Conservation (phyloP, 257 asterid genomes). For the Jacaranda mimosifolia region DNA sequence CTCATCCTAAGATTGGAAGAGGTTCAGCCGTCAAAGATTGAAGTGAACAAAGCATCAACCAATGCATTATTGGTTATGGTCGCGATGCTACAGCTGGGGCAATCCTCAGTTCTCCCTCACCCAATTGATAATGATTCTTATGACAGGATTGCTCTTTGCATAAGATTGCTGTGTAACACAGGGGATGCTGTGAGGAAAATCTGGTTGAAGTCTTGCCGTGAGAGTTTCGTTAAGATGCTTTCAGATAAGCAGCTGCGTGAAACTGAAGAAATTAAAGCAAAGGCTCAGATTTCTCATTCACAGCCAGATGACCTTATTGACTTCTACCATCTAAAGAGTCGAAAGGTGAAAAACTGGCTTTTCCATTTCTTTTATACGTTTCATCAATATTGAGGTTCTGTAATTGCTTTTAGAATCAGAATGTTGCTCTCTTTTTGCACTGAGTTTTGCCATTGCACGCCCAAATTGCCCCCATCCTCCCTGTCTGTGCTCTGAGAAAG, state of each 20-base stretch:
- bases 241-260: conserved; percentile 93
- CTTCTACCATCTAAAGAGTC: conserved; percentile 95
- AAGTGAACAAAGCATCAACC: conserved; percentile 82
- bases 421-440: neutral
- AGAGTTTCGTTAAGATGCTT: conserved; percentile 95
- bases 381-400: conserved; percentile 27
- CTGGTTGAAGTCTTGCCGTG: conserved; percentile 94
- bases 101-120: conserved; percentile 90
- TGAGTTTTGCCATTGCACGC: neutral
- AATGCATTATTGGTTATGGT: conserved; percentile 77
- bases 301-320: conserved; percentile 99
- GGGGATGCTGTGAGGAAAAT: conserved; percentile 78
- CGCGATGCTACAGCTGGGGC: conserved; percentile 95
- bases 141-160: conserved; percentile 87
- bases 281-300: conserved; percentile 82
- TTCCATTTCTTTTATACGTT: conserved; percentile 25
- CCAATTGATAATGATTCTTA: conserved; percentile 95
- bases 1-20: conserved; percentile 91
- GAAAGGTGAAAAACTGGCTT: conserved; percentile 68
- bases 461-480: conserved; percentile 11
- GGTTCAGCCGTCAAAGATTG: conserved; percentile 87
- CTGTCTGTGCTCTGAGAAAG: neutral
- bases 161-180: conserved; percentile 76
- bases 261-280: conserved; percentile 91
- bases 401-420: conserved; percentile 12